Base-by-base conservation (phyloP, 768 basidiomycete genomes). In the Aureoboletus auriporus region DNA sequence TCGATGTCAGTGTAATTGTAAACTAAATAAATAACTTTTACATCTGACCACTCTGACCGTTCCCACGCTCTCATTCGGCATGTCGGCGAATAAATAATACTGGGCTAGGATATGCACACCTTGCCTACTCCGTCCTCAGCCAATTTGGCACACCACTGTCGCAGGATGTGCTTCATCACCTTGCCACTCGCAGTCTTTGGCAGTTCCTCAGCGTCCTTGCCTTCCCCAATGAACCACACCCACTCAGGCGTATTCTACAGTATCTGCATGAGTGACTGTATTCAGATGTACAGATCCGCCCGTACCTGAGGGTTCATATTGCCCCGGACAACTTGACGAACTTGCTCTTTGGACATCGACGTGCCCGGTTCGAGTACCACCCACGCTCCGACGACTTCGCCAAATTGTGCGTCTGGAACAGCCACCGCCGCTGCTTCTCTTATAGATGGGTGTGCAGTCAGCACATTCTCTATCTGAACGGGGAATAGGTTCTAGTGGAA, bases 121-220 rank as follows among this genome's bases (percentile, higher is more conserved):
- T 11, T 36, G 33, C 84, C 84, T 29, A 79, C 55, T 6, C 66
- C 66, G 44, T 67, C 71, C 56, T 65, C 57, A 23, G 75, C 79
- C 35, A 86, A 58, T 8, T 78, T 75, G 37, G 69, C 73, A 60
- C 83, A 79, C 89, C 88, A 89, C 17, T 71, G 67, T 28, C 89
- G 72, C 39, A 93, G 62, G 4, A 90, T 60, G 61, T 89, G 86
- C 69, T 92, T 93, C 83, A 81, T 80, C 37, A 93, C 82, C 64
- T 93, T 93, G 35, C 89, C 89, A 54, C 89, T 92, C 12, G 86
- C 89, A 9, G 90, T 93, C 71, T 88, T 90, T 1, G 90, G 89
- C 8, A 91, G 62, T 53, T 88, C 83, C 8, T 60, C 64, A 8
- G 72, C 69, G 2, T 65, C 66, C 1, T 76, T 79, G 39, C 84